Evolutionary conservation across 2,329 filamentous ascomycete species (phyloP).

Genomic region (Nannizzia gypsea): DNA sequence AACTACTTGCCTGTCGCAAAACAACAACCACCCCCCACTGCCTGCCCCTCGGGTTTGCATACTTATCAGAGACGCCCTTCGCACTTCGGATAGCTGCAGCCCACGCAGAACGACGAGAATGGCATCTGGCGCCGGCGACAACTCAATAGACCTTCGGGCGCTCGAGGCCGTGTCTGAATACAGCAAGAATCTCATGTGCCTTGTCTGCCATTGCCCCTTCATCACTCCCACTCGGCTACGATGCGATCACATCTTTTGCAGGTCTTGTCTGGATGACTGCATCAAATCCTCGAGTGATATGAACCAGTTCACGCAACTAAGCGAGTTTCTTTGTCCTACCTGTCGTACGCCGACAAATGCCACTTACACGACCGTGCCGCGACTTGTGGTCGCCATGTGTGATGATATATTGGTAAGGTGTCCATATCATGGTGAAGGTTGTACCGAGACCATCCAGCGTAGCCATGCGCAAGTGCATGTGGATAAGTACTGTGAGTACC

Average conservation of each 20-base stretch:
- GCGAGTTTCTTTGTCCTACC: slow-evolving; percentile 42
- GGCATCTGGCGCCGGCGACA: not conserved
- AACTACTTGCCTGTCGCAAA: not conserved
- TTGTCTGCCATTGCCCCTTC: slow-evolving; percentile 53
- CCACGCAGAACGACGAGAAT: not conserved
- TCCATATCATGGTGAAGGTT: slow-evolving; percentile 44
- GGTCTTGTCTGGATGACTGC: slow-evolving; percentile 43
- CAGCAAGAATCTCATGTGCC: slow-evolving; percentile 51
- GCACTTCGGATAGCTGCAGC: not conserved
- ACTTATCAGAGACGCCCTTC: not conserved
- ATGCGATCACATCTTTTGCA: slow-evolving; percentile 55
- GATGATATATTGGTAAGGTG: slow-evolving; percentile 51
- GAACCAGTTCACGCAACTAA: slow-evolving; percentile 5
- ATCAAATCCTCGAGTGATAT: slow-evolving; percentile 28
- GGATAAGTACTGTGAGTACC: slow-evolving; percentile 48
- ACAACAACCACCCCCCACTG: not conserved
- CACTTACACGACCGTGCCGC: slow-evolving; percentile 37
- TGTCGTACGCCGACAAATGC: slow-evolving; percentile 40
- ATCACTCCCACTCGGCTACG: slow-evolving; percentile 46
- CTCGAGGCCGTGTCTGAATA: slow-evolving; percentile 47
- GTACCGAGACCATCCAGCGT: slow-evolving; percentile 42
- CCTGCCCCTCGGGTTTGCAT: not conserved
- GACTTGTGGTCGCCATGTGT: slow-evolving; percentile 49
- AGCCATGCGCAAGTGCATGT: slow-evolving; percentile 49
- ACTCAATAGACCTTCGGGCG: slow-evolving; percentile 41